Evolutionary conservation across 2,329 filamentous ascomycete genomes (phyloP), one percentile per base, ranked within the genome.

Genomic region (Neopestalotiopsis sp.): DNA sequence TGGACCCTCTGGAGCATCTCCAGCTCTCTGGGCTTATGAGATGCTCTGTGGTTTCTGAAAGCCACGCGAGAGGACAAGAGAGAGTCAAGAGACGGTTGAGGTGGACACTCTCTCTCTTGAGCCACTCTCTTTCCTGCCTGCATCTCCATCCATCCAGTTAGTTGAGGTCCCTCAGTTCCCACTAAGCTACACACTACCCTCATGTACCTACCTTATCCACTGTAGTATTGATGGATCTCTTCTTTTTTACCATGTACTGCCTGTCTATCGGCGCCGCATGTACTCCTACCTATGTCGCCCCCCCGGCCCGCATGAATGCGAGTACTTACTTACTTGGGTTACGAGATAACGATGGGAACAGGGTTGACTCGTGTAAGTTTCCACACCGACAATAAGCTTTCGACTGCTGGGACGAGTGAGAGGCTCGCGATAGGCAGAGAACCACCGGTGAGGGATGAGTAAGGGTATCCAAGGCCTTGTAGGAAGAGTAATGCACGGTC

Each of bases 281-380:
- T 53, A 53, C 45, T 53, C 42, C 24, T 59, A 24, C n/a, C 57
- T 12, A 28, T n/a, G 17, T 30, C 14, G 24, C 30, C 57, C 24
- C 57, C 30, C 45, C 45, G 45, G 45, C 45, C 45, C 45, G 45
- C 45, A 53, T 53, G 45, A n/a, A 53, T 53, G 45, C 45, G 45
- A 53, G 45, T 53, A 53, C 45, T 53, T 53, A 53, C 45, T 53
- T 53, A 53, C 63, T 56, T 45, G 42, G 42, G 53, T 45, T 66
- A 49, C 61, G 57, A 67, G 65, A 67, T 67, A 67, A 67, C 14
- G 45, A 53, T 20, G 65, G 53, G 38, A 56, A 59, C 65, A 67
- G 65, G 65, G 65, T 67, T 67, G 56, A 67, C 65, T 67, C 65
- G 65, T 45, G 65, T 61, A 28, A 67, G 65, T 67, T 59, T 24